Evolutionary conservation across 768 basidiomycete genomes (phyloP).

Genomic region (Leccinum ochraceum): DNA sequence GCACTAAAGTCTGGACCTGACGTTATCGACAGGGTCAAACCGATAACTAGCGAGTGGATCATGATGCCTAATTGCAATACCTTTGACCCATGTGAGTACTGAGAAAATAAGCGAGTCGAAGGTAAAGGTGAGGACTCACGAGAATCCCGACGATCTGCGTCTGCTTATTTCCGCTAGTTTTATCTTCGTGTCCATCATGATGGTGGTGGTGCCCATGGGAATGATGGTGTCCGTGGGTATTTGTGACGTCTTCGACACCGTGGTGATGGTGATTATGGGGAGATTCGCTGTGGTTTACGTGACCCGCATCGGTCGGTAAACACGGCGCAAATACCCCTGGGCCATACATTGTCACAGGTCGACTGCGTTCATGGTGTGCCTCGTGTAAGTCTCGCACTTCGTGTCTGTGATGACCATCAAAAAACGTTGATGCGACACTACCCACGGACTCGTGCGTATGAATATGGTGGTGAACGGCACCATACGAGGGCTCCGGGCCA

Average conservation of each 20-base stretch:
- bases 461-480: slow-evolving; percentile 8
- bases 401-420: slow-evolving; percentile 39
- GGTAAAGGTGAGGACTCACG: slow-evolving; percentile 35
- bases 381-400: slow-evolving; percentile 30
- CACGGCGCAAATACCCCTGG: slow-evolving; percentile 12
- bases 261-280: slow-evolving; percentile 16
- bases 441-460: slow-evolving; percentile 2
- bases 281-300: slow-evolving; percentile 3
- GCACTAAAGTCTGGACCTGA: slow-evolving; percentile 69
- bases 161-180: slow-evolving; percentile 47
- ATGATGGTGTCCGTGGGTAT: slow-evolving; percentile 1
- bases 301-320: background rate
- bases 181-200: slow-evolving; percentile 14
- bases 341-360: slow-evolving; percentile 25
- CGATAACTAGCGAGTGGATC: slow-evolving; percentile 82
- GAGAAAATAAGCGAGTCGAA: background rate
- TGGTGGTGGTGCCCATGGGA: slow-evolving; percentile 1
- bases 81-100: slow-evolving; percentile 36
- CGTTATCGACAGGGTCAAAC: slow-evolving; percentile 72
- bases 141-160: slow-evolving; percentile 75
- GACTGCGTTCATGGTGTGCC: slow-evolving; percentile 31
- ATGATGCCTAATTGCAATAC: slow-evolving; percentile 84
- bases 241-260: background rate
- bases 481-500: slow-evolving; percentile 19
- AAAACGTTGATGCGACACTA: slow-evolving; percentile 19